Evolutionary conservation across 495 filamentous ascomycete species (phyloP), one percentile per base, ranked within the genome.

Genomic region (Aspergillus wentii): DNA sequence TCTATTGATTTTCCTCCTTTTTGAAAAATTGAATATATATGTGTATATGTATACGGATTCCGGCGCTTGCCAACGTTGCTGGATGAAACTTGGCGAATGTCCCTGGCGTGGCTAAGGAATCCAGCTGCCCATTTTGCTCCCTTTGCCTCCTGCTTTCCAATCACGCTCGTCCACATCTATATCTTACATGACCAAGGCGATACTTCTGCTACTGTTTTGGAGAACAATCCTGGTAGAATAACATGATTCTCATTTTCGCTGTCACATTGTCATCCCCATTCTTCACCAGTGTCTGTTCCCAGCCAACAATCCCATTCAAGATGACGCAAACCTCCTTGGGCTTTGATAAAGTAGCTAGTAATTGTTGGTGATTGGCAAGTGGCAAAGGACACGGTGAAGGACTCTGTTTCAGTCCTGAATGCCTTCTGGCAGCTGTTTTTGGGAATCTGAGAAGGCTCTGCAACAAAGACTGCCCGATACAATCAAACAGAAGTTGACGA

Each of bases 321-420:
- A 5, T 25, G 22, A 25, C 22, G 22, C 6, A 11, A 5, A 11
- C 22, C 11, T 25, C 11, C 22, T 6, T 6, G 11, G 11, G 11
- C 22, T 25, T 5, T 25, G 22, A 64, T 65, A 34, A 57, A 61
- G 39, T 65, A 49, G 56, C 51, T 51, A 40, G 42, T 63, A 8
- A 42, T 36, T 21, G 17, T 66, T 14, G 58, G 60, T 17, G 59
- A 59, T 10, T 44, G 48, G 41, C 32, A 27, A 17, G 40, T 62
- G 6, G 29, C 36, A 17, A 46, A 45, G 38, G 52, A 61, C 29
- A 62, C 50, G 13, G 59, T 61, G 35, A 34, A 42, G 39, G 41
- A 59, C 19, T n/a, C 53, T 4, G 48, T 54, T 27, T 28, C 56
- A 14, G 46, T 35, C 23, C 51, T 53, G n/a, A 46, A 38, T 29